Conservation (phyloP, 2,329 filamentous ascomycete genomes). For the Incumbomyces delicatus region DNA sequence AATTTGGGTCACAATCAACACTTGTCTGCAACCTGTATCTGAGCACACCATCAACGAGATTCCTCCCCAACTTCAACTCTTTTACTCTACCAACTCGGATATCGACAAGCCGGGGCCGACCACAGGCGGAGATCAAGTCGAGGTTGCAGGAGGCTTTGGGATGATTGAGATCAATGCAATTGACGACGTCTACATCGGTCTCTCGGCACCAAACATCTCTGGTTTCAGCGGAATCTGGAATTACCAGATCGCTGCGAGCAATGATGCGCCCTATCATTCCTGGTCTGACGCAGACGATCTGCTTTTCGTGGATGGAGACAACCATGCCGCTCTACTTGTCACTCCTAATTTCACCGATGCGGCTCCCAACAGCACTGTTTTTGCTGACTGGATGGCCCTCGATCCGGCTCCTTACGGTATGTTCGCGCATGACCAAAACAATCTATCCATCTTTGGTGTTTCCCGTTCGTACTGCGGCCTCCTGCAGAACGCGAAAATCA, state of each 20-base stretch:
- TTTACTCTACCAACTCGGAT: slow-evolving; percentile 56
- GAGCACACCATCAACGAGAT: slow-evolving; percentile 38
- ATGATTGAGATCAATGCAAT: slow-evolving; percentile 53
- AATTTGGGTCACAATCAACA: slow-evolving; percentile 76
- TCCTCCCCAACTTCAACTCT: slow-evolving; percentile 68
- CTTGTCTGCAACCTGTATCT: slow-evolving; percentile 64
- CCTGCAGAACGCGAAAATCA: slow-evolving; percentile 53
- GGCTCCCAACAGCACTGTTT: slow-evolving; percentile 37
- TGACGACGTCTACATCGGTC: slow-evolving; percentile 63
- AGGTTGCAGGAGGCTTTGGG: slow-evolving; percentile 60
- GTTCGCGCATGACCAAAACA: slow-evolving; percentile 58
- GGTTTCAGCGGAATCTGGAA: slow-evolving; percentile 61
- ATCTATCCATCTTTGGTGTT: slow-evolving; percentile 56
- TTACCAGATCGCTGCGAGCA: slow-evolving; percentile 72
- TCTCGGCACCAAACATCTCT: slow-evolving; percentile 60
- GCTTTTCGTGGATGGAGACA: slow-evolving; percentile 77
- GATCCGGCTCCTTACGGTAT: slow-evolving; percentile 59
- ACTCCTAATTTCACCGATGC: slow-evolving; percentile 60
- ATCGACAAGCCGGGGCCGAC: slow-evolving; percentile 59
- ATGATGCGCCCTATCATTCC: slow-evolving; percentile 65
- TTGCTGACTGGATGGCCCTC: slow-evolving; percentile 48
- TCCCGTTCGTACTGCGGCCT: slow-evolving; percentile 76
- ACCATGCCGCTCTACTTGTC: slow-evolving; percentile 64
- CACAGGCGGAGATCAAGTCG: slow-evolving; percentile 38
- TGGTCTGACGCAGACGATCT: slow-evolving; percentile 44